Base-by-base conservation (phyloP, 768 basidiomycete species). In the Royoungia palumana region DNA sequence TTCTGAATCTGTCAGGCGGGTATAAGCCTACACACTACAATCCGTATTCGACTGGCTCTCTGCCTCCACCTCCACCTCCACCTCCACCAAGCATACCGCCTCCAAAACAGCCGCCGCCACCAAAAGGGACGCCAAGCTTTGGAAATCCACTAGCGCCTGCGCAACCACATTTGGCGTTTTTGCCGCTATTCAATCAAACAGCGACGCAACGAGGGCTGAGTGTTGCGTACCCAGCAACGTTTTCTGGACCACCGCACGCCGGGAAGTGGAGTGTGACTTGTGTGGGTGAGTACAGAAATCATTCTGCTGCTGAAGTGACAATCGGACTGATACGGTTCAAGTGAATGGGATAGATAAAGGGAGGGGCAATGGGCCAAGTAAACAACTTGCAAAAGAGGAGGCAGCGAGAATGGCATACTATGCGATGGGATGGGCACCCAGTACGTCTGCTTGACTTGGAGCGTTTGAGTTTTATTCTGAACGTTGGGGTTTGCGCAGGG, bases 371-470 rank as follows among this genome's bases (percentile, higher is more conserved):
- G 85, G 85, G 24, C 70, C 74, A 44, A 85, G 74, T 64, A 89
- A 89, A 65, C 87, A 89, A 60, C 67, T 79, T 2, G 87, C 87
- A 7, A 89, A 88, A 64, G 87, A 89, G 59, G 83, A 84, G 47
- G 87, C 87, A 0, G 87, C 87, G 16, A 75, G 78, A 49, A 72
- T 80, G 56, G 87, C 87, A 9, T 87, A 79, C 67, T 78, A 80
- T 59, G 75, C 78, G 9, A 83, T 89, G 85, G 87, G 87, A 28
- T 89, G 87, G 87, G 79, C 80, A 46, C 64, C 70, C 40, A 70
- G 73, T 74, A 40, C 41, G 68, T 66, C 21, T 36, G 9, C 21
- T 24, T 45, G 5, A 20, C 35, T 44, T 40, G n/a, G 13, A 22
- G 17, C 27, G 38, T 46, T n/a, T n/a, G n/a, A n/a, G n/a, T n/a